Base-by-base conservation (phyloP, 1,284 basidiomycete genomes). In the Rhodotorula sp. region DNA sequence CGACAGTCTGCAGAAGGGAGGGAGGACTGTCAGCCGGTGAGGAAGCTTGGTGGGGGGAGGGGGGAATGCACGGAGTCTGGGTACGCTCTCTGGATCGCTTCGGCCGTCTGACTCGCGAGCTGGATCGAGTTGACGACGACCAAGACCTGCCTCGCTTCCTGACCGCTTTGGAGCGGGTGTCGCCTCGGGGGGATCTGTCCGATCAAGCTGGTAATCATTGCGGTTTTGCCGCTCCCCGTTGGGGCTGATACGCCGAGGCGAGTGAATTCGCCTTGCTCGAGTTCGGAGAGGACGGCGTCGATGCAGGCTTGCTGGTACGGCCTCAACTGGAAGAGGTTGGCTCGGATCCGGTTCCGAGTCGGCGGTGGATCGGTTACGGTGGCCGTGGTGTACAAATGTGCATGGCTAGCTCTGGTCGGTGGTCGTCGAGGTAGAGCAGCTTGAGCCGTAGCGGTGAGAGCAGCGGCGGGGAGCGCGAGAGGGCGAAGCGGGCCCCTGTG, bases 301-400 rank as follows among this genome's bases (percentile, higher is more conserved):
- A 98, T 84, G 78, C 92, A 95, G n/a, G 87, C 84, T 75, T 91
- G 85, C 79, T 98, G 95, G 80, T 98, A 98, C 0, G 93, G 93
- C 20, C 95, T 18, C 1, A 76, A 62, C 30, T 45, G 60, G 60
- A 70, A 51, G 22, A 51, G 49, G 49, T 51, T 51, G 49, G 49
- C 49, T 14, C 49, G 49, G 49, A 51, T 51, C 7, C 49, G 18
- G n/a, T n/a, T n/a, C n/a, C n/a, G n/a, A n/a, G n/a, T n/a, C 22
- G 4, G 49, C 24, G 10, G 49, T n/a, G n/a, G n/a, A n/a, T n/a
- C n/a, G n/a, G n/a, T n/a, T n/a, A n/a, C n/a, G n/a, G n/a, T n/a
- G n/a, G n/a, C n/a, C n/a, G n/a, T n/a, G n/a, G n/a, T n/a, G n/a
- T n/a, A n/a, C n/a, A n/a, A n/a, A n/a, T n/a, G n/a, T n/a, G 37